Conservation (phyloP, 129 eudicot genomes). For the Helichrysum umbraculigerum region DNA sequence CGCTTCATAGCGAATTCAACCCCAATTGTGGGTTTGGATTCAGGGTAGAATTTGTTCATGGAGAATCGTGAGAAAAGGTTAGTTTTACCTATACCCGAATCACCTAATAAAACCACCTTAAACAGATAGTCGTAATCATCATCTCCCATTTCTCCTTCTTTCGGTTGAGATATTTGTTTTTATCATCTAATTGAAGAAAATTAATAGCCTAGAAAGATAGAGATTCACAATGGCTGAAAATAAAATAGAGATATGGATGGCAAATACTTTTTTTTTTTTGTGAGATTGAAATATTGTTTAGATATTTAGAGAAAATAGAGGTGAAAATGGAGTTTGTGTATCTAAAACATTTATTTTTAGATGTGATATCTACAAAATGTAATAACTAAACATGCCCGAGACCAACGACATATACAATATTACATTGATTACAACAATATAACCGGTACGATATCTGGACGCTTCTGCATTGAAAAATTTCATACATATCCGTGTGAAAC, state of each 20-base stretch:
- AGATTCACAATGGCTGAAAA: background rate
- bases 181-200: slow-evolving; percentile 7
- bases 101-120: slow-evolving; percentile 37
- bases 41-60: slow-evolving; percentile 40
- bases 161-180: slow-evolving; percentile 6
- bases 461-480: too few species aligned
- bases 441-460: too few species aligned
- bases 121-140: slow-evolving; percentile 40
- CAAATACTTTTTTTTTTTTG: background rate
- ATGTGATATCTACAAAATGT: too few species aligned
- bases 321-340: slow-evolving; percentile 12
- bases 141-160: slow-evolving; percentile 32
- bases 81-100: slow-evolving; percentile 41
- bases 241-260: background rate
- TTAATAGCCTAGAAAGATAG: slow-evolving; percentile 10
- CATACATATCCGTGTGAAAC: too few species aligned
- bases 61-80: slow-evolving; percentile 38
- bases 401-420: too few species aligned
- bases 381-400: too few species aligned
- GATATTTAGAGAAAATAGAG: slow-evolving; percentile 28
- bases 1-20: slow-evolving; percentile 40
- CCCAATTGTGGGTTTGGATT: slow-evolving; percentile 38
- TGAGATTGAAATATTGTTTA: background rate
- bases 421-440: too few species aligned
- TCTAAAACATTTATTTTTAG: too few species aligned